Percentiles rank a stretch among this genome's conserved stretches.
These are phyloP conservation scores for Hanseniaspora sp. DNA, from an alignment of 1,139 yeast genomes.

Conservation along the genomic window DNA sequence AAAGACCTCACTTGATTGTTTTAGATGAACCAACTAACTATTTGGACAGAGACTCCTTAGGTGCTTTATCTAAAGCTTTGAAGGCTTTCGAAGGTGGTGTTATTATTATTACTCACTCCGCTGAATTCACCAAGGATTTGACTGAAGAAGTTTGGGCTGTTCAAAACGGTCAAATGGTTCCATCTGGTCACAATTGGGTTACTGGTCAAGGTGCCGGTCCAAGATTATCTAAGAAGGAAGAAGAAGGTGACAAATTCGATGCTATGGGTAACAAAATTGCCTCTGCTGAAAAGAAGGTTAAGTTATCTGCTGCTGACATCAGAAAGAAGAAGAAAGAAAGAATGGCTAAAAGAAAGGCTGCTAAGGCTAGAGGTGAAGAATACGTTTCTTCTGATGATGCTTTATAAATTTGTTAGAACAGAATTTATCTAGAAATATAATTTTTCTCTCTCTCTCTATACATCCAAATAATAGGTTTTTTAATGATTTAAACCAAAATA, in stretches of 20 bases:
- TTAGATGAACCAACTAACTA: constrained; percentile 99
- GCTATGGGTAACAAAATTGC: constrained; percentile 99
- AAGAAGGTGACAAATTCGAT: constrained; percentile 96
- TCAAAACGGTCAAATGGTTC: constrained; percentile 93
- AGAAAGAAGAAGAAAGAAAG: constrained; percentile 99
- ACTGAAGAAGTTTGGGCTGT: constrained; percentile 99
- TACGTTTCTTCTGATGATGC: constrained; percentile 86
- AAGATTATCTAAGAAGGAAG: constrained; percentile 93
- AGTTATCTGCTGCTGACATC: constrained; percentile 96
- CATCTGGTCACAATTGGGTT: constrained; percentile 99
- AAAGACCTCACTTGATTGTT: constrained; percentile 98
- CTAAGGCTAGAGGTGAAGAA: constrained; percentile 98
- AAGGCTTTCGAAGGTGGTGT: constrained; percentile 99
- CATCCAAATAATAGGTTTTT: background rate
- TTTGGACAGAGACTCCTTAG: constrained; percentile 98
- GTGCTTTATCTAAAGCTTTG: constrained; percentile 98
- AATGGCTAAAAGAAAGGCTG: constrained; percentile 99
- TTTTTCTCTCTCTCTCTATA: background rate
- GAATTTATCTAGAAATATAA: background rate
- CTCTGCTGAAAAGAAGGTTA: constrained; percentile 89
- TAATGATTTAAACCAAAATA: background rate
- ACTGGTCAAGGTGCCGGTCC: constrained; percentile 99
- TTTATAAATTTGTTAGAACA: constrained; percentile 19
- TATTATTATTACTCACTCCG: constrained; percentile 98
- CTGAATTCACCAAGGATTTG: constrained; percentile 98